These are phyloP conservation scores for Draba incana DNA, from an alignment of 345 rosid genomes.

Conservation along the genomic window DNA sequence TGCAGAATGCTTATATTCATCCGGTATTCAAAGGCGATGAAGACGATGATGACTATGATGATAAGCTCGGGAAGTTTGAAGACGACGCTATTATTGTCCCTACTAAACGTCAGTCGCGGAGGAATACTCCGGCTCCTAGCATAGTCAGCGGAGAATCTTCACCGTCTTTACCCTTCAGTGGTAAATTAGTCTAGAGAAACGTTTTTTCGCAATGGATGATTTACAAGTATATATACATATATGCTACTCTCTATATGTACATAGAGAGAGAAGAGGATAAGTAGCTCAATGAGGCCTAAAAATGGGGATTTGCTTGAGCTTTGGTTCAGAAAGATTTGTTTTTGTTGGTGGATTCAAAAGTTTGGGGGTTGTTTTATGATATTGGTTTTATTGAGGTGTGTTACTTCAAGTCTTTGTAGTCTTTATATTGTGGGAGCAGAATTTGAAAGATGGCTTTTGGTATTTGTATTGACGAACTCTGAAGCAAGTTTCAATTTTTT, in stretches of 20 bases:
- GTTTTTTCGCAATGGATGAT: background rate
- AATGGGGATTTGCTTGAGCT: constrained; percentile 5
- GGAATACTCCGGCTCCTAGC: constrained; percentile 62
- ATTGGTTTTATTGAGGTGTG: background rate
- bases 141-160: constrained; percentile 50
- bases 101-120: constrained; percentile 63
- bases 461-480: too few relatives aligned
- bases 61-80: constrained; percentile 44
- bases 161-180: constrained; percentile 42
- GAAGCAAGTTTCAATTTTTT: too few relatives aligned
- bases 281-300: constrained; percentile 7
- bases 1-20: constrained; percentile 76
- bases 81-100: constrained; percentile 66
- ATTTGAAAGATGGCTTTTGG: too few relatives aligned
- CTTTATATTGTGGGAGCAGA: too few relatives aligned
- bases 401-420: background rate
- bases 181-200: constrained; percentile 35
- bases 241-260: constrained; percentile 33
- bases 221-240: constrained; percentile 6
- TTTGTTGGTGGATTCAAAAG: background rate
- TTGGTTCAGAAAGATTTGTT: constrained; percentile 14
- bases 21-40: constrained; percentile 67
- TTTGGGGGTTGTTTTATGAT: constrained; percentile 20
- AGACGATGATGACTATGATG: constrained; percentile 48
- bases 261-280: constrained; percentile 8